Conservation (phyloP, 768 basidiomycete genomes). For the Termitomyces sp. region DNA sequence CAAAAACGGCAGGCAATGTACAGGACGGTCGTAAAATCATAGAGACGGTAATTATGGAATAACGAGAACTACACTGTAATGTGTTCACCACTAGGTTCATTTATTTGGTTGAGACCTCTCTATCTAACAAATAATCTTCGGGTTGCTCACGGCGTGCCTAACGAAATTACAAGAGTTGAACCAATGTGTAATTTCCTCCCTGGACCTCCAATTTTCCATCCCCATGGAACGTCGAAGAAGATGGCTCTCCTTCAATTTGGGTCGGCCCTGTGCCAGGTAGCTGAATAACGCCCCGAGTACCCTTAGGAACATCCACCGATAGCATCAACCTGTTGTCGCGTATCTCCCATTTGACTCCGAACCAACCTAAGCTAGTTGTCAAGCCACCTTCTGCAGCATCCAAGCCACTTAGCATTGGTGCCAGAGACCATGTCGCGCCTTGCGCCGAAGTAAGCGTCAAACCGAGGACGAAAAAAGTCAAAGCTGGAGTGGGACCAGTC, state of each 20-base stretch:
- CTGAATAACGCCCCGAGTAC: constrained; percentile 21
- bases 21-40: constrained; percentile 18
- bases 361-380: constrained; percentile 40
- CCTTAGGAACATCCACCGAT: constrained; percentile 18
- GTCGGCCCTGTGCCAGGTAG: constrained; percentile 20
- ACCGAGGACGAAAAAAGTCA: constrained; percentile 42
- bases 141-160: background rate
- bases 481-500: constrained; percentile 41
- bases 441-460: constrained; percentile 33
- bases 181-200: constrained; percentile 11
- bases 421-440: constrained; percentile 36
- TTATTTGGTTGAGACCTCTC: background rate
- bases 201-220: constrained; percentile 3
- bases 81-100: background rate
- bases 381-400: constrained; percentile 37
- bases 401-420: constrained; percentile 37
- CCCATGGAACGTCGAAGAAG: background rate
- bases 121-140: background rate
- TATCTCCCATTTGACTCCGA: constrained; percentile 33
- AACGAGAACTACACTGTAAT: background rate
- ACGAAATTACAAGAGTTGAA: background rate
- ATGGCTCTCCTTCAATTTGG: constrained; percentile 13
- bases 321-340: constrained; percentile 13
- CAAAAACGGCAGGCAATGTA: constrained; percentile 6
- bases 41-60: background rate